These are phyloP conservation scores for Dendrobium chrysotoxum DNA, from an alignment of 106 monocot species.

Conservation along the genomic window DNA sequence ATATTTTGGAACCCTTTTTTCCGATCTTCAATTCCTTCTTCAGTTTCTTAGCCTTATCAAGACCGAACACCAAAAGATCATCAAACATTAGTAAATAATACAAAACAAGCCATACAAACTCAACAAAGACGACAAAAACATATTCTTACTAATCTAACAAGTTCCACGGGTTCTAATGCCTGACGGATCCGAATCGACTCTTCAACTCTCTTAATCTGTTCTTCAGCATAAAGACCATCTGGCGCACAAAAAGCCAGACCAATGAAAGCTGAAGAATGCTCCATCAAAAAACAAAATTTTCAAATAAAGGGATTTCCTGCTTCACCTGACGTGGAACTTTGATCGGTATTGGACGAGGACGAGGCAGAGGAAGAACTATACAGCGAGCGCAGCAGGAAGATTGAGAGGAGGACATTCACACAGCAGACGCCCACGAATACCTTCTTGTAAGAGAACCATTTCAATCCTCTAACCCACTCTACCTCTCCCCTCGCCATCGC, in stretches of 20 bases:
- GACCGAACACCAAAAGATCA: not conserved
- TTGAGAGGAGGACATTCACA: slow-evolving; percentile 56
- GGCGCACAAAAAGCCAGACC: slow-evolving; percentile 4
- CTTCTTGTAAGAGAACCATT: slow-evolving; percentile 47
- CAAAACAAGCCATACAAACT: not conserved
- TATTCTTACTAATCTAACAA: slow-evolving; percentile 40
- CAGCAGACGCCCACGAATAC: slow-evolving; percentile 58
- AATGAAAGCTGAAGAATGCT: not conserved
- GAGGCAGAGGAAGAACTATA: slow-evolving; percentile 24
- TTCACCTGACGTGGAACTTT: slow-evolving; percentile 6
- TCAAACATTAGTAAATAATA: slow-evolving; percentile 5
- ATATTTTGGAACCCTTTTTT: slow-evolving; percentile 40
- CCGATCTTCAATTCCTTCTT: slow-evolving; percentile 27
- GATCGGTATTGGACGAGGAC: slow-evolving; percentile 9
- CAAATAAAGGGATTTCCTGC: not conserved
- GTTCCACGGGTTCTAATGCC: slow-evolving; percentile 50
- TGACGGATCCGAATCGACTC: slow-evolving; percentile 60
- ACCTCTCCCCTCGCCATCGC: slow-evolving; percentile 32
- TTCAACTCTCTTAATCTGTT: slow-evolving; percentile 57
- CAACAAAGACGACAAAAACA: not conserved
- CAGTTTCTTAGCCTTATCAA: slow-evolving; percentile 51
- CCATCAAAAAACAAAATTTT: not conserved
- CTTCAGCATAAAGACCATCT: slow-evolving; percentile 43
- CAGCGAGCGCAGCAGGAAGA: slow-evolving; percentile 50
- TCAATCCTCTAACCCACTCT: slow-evolving; percentile 6